Base-by-base conservation (phyloP, 1,284 basidiomycete species). In the Sporisorium iseilematis-ciliati region DNA sequence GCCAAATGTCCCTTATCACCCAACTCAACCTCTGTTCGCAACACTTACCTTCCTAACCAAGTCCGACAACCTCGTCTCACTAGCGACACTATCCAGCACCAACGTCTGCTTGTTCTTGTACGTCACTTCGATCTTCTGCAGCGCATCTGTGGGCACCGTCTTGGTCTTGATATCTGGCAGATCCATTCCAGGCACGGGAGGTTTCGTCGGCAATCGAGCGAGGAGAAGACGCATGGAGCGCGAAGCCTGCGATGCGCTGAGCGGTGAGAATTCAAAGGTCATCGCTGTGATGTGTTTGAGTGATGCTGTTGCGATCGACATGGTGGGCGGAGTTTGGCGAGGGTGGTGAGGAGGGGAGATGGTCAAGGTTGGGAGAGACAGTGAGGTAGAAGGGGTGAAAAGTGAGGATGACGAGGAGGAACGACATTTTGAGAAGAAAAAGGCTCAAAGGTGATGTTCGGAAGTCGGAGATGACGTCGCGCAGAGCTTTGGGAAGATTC, bases 261-360 rank as follows among this genome's bases (percentile, higher is more conserved):
- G 55, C 16, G 74, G 74, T 12, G 74, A 62, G 45, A 76, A 72
- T 14, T 64, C 58, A 35, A 76, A 55, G 38, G 62, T 54, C 43
- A 76, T 67, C 10, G 69, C 62, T n/a, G 74, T 69, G 58, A 76
- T 76, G n/a, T 76, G 65, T 48, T 72, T 72, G 38, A 76, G 65
- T 4, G 65, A 76, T 26, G 65, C 60, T 31, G 61, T 49, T 57
- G 73, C 57, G 58, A 76, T 63, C 40, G 67, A 65, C 73, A 76
- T 76, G 20, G 5, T 57, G 60, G 29, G 26, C 20, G 10, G 20
- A 2, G 29, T 31, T n/a, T 35, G 42, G 20, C 29, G 48, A n/a
- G 35, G 10, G 43, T 5, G 11, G 10, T 21, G 10, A 26, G 11
- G 16, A 23, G 4, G 25, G 12, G 20, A 11, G 14, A n/a, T n/a